These are phyloP conservation scores for Hypomontagnella monticulosa DNA, from an alignment of 495 filamentous ascomycete species.

Conservation along the genomic window DNA sequence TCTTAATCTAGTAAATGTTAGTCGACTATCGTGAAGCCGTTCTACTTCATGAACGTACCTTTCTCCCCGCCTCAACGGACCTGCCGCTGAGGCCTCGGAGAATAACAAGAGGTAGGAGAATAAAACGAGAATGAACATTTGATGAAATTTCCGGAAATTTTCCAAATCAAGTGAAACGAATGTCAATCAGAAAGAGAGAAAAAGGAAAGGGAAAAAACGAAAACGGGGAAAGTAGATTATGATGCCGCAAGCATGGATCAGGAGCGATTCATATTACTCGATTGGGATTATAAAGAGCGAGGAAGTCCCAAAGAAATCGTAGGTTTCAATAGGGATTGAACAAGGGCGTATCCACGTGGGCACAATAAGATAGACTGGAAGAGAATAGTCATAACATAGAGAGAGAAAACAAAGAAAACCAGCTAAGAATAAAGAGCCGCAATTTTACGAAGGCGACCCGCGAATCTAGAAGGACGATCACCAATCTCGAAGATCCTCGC, in stretches of 20 bases:
- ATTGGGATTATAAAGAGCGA: slow-evolving; percentile 37
- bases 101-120: slow-evolving; percentile 45
- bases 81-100: slow-evolving; percentile 45
- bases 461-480: slow-evolving; percentile 36
- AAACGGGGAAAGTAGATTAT: slow-evolving; percentile 23
- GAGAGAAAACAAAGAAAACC: slow-evolving; percentile 34
- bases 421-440: slow-evolving; percentile 35
- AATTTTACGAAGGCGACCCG: slow-evolving; percentile 18
- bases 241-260: slow-evolving; percentile 22
- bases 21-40: slow-evolving; percentile 7
- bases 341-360: slow-evolving; percentile 21
- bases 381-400: slow-evolving; percentile 15
- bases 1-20: slow-evolving; percentile 36
- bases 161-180: slow-evolving; percentile 22
- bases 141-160: slow-evolving; percentile 10
- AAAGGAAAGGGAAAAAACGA: slow-evolving; percentile 23
- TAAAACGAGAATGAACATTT: slow-evolving; percentile 42
- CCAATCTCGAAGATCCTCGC: slow-evolving; percentile 33
- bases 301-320: slow-evolving; percentile 22
- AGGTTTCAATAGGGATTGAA: slow-evolving; percentile 23
- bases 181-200: slow-evolving; percentile 15
- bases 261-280: slow-evolving; percentile 41
- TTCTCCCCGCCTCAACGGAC: slow-evolving; percentile 42
- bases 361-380: slow-evolving; percentile 28
- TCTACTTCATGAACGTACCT: slow-evolving; percentile 36